Conservation (phyloP, 1,284 basidiomycete genomes). For the Naganishia sp. region DNA sequence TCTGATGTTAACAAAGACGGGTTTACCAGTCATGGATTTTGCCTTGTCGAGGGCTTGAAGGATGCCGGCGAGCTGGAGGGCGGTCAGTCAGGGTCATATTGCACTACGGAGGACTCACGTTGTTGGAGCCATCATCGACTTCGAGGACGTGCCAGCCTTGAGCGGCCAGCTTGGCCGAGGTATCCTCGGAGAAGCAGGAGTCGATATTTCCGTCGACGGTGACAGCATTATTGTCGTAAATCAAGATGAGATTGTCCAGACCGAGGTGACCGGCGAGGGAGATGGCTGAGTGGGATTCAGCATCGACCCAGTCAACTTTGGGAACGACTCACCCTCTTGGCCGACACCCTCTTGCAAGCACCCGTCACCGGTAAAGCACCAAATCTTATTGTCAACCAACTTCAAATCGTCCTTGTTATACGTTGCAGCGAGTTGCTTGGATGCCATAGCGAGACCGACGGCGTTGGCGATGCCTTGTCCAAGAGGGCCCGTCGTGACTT, state of each 20-base stretch:
- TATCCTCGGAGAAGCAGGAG: conserved; percentile 51
- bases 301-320: conserved; percentile 56
- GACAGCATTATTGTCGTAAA: conserved; percentile 52
- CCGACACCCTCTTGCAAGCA: conserved; percentile 54
- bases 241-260: conserved; percentile 50
- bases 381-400: conserved; percentile 45
- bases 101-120: conserved; percentile 35
- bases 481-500: conserved; percentile 88
- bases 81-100: neutral
- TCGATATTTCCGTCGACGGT: conserved; percentile 52
- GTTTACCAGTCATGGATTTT: conserved; percentile 44
- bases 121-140: conserved; percentile 46
- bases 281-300: conserved; percentile 38
- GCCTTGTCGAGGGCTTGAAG: conserved; percentile 45
- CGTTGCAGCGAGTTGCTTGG: conserved; percentile 44
- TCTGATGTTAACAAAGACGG: conserved; percentile 46
- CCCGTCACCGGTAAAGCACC: conserved; percentile 53
- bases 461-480: conserved; percentile 72
- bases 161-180: conserved; percentile 46
- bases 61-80: conserved; percentile 43
- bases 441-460: conserved; percentile 49
- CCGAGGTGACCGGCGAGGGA: conserved; percentile 52
- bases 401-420: conserved; percentile 47
- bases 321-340: conserved; percentile 60
- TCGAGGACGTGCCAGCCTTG: conserved; percentile 51